These are phyloP conservation scores for Penicillium hesseltinei DNA, from an alignment of 2,329 filamentous ascomycete genomes.

Conservation along the genomic window DNA sequence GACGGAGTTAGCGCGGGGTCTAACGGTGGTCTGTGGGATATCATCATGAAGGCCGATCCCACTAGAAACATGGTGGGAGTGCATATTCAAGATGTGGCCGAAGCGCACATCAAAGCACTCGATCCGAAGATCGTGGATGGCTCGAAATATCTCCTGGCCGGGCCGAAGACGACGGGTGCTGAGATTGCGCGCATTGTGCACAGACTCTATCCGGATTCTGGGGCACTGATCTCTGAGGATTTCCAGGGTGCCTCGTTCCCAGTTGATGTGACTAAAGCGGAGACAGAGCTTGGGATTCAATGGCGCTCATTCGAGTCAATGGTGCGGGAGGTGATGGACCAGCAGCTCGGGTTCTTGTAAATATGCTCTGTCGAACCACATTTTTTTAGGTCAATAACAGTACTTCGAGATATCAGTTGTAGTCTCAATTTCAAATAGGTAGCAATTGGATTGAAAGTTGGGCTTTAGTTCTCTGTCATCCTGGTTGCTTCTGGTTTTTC, in stretches of 20 bases:
- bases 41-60: slow-evolving; percentile 16
- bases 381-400: background rate
- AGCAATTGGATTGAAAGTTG: background rate
- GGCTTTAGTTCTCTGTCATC: background rate
- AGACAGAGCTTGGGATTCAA: slow-evolving; percentile 23
- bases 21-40: slow-evolving; percentile 16
- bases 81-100: slow-evolving; percentile 28
- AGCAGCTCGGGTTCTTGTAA: slow-evolving; percentile 18
- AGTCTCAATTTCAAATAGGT: background rate
- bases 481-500: background rate
- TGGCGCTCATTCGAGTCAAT: slow-evolving; percentile 23
- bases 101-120: slow-evolving; percentile 26
- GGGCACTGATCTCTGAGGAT: slow-evolving; percentile 10
- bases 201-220: slow-evolving; percentile 15
- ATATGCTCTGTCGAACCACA: too few relatives aligned
- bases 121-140: slow-evolving; percentile 18
- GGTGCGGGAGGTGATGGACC: slow-evolving; percentile 22
- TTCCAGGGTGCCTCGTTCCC: background rate
- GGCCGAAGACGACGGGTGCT: slow-evolving; percentile 4
- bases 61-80: slow-evolving; percentile 10
- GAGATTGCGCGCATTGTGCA: slow-evolving; percentile 20
- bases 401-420: background rate
- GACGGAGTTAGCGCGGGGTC: slow-evolving; percentile 10
- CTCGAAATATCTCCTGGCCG: slow-evolving; percentile 21
- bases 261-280: slow-evolving; percentile 19